phyloP scores from a whole-genome alignment of 75 land plant species.

The Isoetes taiwanensis region DNA sequence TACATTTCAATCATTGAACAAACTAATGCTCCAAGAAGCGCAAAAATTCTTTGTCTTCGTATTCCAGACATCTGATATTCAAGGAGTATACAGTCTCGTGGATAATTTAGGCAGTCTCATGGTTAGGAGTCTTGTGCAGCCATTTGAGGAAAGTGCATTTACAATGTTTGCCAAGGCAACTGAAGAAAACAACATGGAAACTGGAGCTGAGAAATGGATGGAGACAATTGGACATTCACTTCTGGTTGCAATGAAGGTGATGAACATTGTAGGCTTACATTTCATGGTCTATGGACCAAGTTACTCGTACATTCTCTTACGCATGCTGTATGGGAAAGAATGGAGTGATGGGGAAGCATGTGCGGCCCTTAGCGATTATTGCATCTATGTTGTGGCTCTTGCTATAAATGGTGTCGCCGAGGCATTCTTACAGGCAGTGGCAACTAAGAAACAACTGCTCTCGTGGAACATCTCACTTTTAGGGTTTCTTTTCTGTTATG shows the following conservation, averaged over 20 bases:
- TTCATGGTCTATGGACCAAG: slow-evolving; percentile 92
- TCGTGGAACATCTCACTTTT: slow-evolving; percentile 58
- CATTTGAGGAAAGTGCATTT: slow-evolving; percentile 92
- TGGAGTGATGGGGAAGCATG: slow-evolving; percentile 99
- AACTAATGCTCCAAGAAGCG: slow-evolving; percentile 92
- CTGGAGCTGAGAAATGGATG: too few species aligned
- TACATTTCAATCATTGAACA: slow-evolving; percentile 66
- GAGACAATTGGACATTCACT: too few species aligned
- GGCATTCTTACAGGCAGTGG: slow-evolving; percentile 86
- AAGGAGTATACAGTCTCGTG: slow-evolving; percentile 91
- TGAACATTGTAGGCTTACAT: slow-evolving; percentile 42
- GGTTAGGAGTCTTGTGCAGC: slow-evolving; percentile 76
- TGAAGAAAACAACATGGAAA: too few species aligned
- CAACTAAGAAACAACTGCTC: slow-evolving; percentile 48
- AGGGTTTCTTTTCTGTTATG: slow-evolving; percentile 48
- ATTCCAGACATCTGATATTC: slow-evolving; percentile 84
- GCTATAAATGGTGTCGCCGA: slow-evolving; percentile 97
- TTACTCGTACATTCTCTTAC: slow-evolving; percentile 73
- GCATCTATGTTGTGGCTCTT: slow-evolving; percentile 65
- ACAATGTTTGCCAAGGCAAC: slow-evolving; percentile 74
- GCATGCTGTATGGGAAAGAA: slow-evolving; percentile 58
- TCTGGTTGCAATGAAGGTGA: not conserved
- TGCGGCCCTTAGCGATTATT: slow-evolving; percentile 63
- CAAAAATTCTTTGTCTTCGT: slow-evolving; percentile 82
- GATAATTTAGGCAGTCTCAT: slow-evolving; percentile 96